Conservation (phyloP, 1,284 basidiomycete genomes). For the Sanghuangporus baumii region DNA sequence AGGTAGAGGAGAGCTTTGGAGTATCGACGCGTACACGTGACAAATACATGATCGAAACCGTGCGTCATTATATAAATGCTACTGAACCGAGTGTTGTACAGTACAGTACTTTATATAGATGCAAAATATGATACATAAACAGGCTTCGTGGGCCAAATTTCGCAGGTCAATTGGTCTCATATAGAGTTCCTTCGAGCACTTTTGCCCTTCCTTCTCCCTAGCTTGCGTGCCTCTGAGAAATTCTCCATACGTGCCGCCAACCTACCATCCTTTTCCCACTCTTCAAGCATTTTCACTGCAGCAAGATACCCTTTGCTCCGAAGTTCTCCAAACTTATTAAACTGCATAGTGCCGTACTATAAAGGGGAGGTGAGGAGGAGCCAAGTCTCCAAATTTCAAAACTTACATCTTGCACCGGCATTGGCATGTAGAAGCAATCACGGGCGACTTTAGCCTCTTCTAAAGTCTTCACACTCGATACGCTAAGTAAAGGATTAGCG, state of each 20-base stretch:
- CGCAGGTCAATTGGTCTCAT: conserved; percentile 21
- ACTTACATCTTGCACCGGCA: conserved; percentile 87
- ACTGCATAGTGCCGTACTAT: conserved; percentile 77
- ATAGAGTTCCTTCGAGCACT: conserved; percentile 75
- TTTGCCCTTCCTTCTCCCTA: conserved; percentile 60
- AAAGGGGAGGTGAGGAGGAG: conserved; percentile 22
- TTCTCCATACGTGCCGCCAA: conserved; percentile 70
- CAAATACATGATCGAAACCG: not conserved
- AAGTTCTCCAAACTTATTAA: conserved; percentile 79
- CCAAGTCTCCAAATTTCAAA: conserved; percentile 1
- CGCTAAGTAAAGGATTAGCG: conserved; percentile 42
- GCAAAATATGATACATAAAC: not conserved
- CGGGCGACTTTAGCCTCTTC: conserved; percentile 90
- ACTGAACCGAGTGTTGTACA: not conserved
- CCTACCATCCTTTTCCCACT: conserved; percentile 78
- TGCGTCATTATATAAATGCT: not conserved
- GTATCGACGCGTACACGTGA: not conserved
- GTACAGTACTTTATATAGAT: not conserved
- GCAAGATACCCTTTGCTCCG: conserved; percentile 79
- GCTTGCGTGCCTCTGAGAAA: conserved; percentile 38
- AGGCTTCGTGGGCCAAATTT: no score
- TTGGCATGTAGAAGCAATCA: conserved; percentile 87
- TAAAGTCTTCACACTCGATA: conserved; percentile 91
- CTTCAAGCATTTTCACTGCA: conserved; percentile 66
- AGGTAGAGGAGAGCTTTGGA: not conserved